Base-by-base conservation (phyloP, 2,329 filamentous ascomycete genomes). In the Cladosporium sp. region DNA sequence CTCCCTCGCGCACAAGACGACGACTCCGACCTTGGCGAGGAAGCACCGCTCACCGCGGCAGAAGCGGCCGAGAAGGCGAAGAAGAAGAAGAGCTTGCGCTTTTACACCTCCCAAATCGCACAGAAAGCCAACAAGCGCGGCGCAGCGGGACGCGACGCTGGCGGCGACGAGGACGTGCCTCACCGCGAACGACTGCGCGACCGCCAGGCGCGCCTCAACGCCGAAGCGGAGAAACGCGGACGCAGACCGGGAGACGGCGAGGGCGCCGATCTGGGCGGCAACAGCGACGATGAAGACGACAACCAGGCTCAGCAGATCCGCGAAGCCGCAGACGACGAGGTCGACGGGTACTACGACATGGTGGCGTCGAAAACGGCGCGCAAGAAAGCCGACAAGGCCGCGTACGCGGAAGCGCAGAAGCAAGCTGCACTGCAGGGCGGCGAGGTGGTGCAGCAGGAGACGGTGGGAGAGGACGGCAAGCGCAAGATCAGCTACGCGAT, bases 61-160 rank as follows among this genome's bases (percentile, higher is more conserved):
- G 84, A 92, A 54, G 86, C 89, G 1, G 88, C 87, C 37, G 89
- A 95, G 63, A 99, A 99, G 72, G 88, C 85, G 0, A 81, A 83
- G 53, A 88, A 88, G 69, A 96, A 93, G 78, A 96, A 95, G 77
- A 89, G 83, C 57, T 80, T 99, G 52, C 87, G 90, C 56, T 99
- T 99, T 77, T 99, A 99, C 79, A 97, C 95, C 2, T 96, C 91
- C 3, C 93, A 99, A 68, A 93, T 99, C 58, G 86, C 88, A 22
- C 92, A 97, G 68, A 97, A 96, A 72, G 84, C 89, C 51, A 95
- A 89, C 73, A 91, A 89, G 67, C 88, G 88, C 50, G 82, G 84
- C 5, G 82, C 78, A 27, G 86, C 85, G 34, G 85, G 86, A 37
- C 81, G 84, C 54, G 84, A 88, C 52, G 82, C 84, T 1, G 88